Evolutionary conservation across 352 stramenopile genomes (phyloP).

Genomic region (Phytophthora citrophthora): DNA sequence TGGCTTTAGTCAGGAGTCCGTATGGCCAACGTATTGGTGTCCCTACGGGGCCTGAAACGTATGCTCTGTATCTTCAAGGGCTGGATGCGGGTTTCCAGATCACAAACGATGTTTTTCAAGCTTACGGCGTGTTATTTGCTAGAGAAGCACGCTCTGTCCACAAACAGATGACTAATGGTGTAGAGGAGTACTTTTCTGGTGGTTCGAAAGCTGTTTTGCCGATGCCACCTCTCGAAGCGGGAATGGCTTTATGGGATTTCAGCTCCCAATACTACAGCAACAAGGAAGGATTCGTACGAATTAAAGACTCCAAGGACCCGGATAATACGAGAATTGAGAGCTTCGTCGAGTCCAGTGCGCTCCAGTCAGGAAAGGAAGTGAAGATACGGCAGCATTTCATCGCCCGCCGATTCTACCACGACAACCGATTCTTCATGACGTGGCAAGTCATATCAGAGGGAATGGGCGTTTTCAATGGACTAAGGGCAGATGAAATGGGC

Average conservation of each 20-base stretch:
- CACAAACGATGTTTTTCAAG: background rate
- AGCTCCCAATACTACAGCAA: background rate
- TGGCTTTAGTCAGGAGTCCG: background rate
- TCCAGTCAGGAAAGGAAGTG: background rate
- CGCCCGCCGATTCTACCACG: background rate
- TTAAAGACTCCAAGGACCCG: background rate
- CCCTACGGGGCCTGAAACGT: background rate
- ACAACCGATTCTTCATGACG: conserved; percentile 36
- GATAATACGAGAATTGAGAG: background rate
- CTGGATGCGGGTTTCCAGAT: background rate
- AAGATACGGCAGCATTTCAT: background rate
- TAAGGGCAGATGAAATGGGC: conserved; percentile 39
- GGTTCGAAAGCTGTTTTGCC: background rate
- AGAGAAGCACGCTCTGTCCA: background rate
- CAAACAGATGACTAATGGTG: background rate
- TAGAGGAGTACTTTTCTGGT: background rate
- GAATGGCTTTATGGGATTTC: background rate
- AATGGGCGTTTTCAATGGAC: background rate
- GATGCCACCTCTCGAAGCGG: background rate
- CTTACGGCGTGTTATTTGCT: background rate
- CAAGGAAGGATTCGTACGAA: background rate
- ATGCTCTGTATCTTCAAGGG: background rate
- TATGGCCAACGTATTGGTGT: too few relatives aligned
- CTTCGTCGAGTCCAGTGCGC: background rate
- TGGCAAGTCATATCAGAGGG: conserved; percentile 6